Evolutionary conservation across 139 green algal genomes (phyloP), one percentile per base, ranked within the genome.

Genomic region (Chlorella sp.): DNA sequence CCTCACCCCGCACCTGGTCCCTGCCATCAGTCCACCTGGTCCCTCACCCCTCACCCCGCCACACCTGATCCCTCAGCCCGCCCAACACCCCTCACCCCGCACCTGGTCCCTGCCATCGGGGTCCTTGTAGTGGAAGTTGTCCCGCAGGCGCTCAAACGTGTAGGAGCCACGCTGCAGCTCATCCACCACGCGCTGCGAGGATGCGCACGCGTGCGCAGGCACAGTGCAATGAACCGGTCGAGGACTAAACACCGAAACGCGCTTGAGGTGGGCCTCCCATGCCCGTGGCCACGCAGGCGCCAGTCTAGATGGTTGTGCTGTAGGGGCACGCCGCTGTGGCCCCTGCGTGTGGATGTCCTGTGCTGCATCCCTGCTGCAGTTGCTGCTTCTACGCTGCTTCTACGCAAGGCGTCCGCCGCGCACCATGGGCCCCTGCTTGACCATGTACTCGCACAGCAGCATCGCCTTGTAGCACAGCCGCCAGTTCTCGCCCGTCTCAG

Each of bases 391-490:
- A n/a, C n/a, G n/a, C n/a, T n/a, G n/a, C n/a, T n/a, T n/a, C n/a
- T n/a, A n/a, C n/a, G n/a, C n/a, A n/a, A n/a, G n/a, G n/a, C n/a
- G 42, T 55, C 17, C 4, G n/a, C 29, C 24, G 2, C 78, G 73
- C 51, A 85, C 83, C 77, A 78, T 78, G 5, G 92, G 92, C 0
- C 92, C 92, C 75, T 97, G 85, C 76, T 94, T 96, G 31, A 89
- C 31, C 62, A 97, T 80, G 82, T 87, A 92, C 74, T 97, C 93
- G 36, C 96, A 80, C 49, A 97, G 78, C 70, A 97, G 86, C 70
- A 97, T 77, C 3, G 87, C 87, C 79, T 97, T 97, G 84, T 97
- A 97, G 49, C 92, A 91, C 36, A 96, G 87, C 24, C 93, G 77
- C 93, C 93, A 97, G 75, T 93, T 90, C 30, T 96, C 89, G 14